Percentiles rank a stretch among this genome's conserved stretches.
Evolutionary conservation across 805 yeast species (phyloP).

Genomic region (Teunomyces stri): DNA sequence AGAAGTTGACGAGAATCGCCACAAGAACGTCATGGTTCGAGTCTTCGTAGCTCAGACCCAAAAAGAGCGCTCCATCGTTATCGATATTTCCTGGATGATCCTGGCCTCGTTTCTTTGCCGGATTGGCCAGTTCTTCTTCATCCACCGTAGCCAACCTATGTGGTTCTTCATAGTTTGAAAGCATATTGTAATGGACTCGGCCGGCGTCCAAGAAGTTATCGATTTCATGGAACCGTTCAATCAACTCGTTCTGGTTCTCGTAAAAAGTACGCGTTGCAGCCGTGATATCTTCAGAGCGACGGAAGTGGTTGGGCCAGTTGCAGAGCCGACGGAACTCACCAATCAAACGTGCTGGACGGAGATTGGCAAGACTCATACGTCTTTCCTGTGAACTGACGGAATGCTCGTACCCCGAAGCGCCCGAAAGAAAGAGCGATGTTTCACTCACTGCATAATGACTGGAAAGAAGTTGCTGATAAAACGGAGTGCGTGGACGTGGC

Average conservation of each 20-base stretch:
- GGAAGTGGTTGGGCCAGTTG: constrained; percentile 27
- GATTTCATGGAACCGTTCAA: constrained; percentile 55
- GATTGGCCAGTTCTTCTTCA: constrained; percentile 12
- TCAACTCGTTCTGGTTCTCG: constrained; percentile 55
- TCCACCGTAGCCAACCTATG: constrained; percentile 16
- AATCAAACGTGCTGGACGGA: constrained; percentile 35
- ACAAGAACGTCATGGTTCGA: constrained; percentile 44
- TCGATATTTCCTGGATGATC: constrained; percentile 63
- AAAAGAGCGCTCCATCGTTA: constrained; percentile 52
- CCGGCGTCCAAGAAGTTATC: constrained; percentile 71
- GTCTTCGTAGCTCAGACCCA: constrained; percentile 47
- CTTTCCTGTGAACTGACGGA: constrained; percentile 16
- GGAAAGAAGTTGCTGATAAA: constrained; percentile 27
- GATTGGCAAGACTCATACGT: constrained; percentile 20
- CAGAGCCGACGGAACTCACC: constrained; percentile 30
- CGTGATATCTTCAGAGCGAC: constrained; percentile 8
- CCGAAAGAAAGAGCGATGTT: constrained; percentile 13
- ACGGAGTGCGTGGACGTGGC: constrained; percentile 14
- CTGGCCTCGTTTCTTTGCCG: constrained; percentile 24
- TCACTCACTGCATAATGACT: constrained; percentile 31
- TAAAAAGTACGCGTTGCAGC: constrained; percentile 45
- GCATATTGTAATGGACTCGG: constrained; percentile 57
- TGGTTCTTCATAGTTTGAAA: constrained; percentile 52
- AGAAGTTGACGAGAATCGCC: constrained; percentile 65
- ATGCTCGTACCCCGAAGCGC: constrained; percentile 7